Evolutionary conservation across 345 rosid species (phyloP), one percentile per base, ranked within the genome.

Genomic region (Corchorus olitorius): DNA sequence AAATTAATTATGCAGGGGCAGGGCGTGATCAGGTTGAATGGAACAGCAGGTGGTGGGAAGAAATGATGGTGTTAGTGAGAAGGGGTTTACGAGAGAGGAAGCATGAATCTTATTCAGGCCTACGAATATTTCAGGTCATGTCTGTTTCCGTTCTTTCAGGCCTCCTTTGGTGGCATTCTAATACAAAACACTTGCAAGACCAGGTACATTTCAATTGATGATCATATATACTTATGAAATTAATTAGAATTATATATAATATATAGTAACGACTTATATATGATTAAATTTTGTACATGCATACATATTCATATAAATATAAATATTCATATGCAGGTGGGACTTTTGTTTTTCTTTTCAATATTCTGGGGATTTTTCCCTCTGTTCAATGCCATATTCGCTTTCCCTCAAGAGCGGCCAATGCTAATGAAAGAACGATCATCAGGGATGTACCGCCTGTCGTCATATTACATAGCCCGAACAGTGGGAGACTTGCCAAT

Each of bases 291-390:
- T n/a, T n/a, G n/a, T n/a, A n/a, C n/a, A n/a, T n/a, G n/a, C n/a
- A n/a, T n/a, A n/a, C n/a, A n/a, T n/a, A n/a, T n/a, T n/a, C 2
- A 17, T 35, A 52, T 37, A 11, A 43, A 15, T 74, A 27, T 39
- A 39, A 39, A 39, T 5, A 39, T 39, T 2, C 41, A 39, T 39
- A 5, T 5, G 41, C 89, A 94, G 98, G 91, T 94, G 39, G 97
- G 98, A 46, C 89, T 94, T 2, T 84, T 94, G 19, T 94, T 94
- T 82, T 94, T 94, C 82, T 94, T 90, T 87, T 91, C 98, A 34
- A 90, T 90, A 78, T 94, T 94, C 58, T 94, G 98, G 98, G 97
- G 97, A 2, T 89, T 94, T 77, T 93, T 89, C 71, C 98, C 98
- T 48, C 85, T 94, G 72, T 93, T 83, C 88, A 90, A 85, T 27